These are phyloP conservation scores for Ailanthus altissimus DNA, from an alignment of 345 rosid genomes.

Conservation along the genomic window DNA sequence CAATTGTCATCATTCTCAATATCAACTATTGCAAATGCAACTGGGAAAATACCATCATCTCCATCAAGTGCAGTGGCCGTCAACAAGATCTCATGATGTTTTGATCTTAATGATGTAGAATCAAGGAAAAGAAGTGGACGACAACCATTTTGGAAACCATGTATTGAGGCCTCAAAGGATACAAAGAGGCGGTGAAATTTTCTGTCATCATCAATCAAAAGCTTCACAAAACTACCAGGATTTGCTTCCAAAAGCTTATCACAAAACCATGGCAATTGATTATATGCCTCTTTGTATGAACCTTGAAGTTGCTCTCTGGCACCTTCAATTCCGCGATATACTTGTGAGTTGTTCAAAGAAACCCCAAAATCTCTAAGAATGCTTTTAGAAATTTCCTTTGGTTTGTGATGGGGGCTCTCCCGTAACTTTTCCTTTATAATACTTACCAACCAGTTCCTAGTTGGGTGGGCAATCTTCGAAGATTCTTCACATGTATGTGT, in stretches of 20 bases:
- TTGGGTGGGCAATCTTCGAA: slow-evolving; percentile 78
- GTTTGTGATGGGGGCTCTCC: slow-evolving; percentile 76
- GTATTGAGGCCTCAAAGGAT: slow-evolving; percentile 59
- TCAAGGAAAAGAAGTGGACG: slow-evolving; percentile 91
- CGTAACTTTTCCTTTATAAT: slow-evolving; percentile 74
- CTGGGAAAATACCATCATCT: slow-evolving; percentile 69
- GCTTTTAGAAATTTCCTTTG: slow-evolving; percentile 67
- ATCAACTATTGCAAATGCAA: slow-evolving; percentile 80
- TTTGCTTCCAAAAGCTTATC: slow-evolving; percentile 62
- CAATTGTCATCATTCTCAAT: slow-evolving; percentile 71
- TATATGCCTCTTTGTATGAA: slow-evolving; percentile 72
- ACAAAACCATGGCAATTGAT: slow-evolving; percentile 68
- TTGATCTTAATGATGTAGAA: slow-evolving; percentile 63
- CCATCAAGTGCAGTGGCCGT: slow-evolving; percentile 87
- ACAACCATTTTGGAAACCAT: slow-evolving; percentile 77
- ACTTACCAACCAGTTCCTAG: slow-evolving; percentile 82
- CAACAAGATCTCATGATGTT: slow-evolving; percentile 75
- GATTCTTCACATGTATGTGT: slow-evolving; percentile 77
- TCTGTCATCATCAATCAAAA: slow-evolving; percentile 51
- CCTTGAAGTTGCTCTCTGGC: slow-evolving; percentile 85
- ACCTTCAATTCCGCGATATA: slow-evolving; percentile 84
- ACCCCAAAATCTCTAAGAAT: slow-evolving; percentile 78
- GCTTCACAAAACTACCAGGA: slow-evolving; percentile 69
- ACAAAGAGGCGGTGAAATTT: slow-evolving; percentile 78
- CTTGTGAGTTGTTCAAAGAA: slow-evolving; percentile 72